Base-by-base conservation (phyloP, 2,329 filamentous ascomycete species). In the Trichoderma sp. region DNA sequence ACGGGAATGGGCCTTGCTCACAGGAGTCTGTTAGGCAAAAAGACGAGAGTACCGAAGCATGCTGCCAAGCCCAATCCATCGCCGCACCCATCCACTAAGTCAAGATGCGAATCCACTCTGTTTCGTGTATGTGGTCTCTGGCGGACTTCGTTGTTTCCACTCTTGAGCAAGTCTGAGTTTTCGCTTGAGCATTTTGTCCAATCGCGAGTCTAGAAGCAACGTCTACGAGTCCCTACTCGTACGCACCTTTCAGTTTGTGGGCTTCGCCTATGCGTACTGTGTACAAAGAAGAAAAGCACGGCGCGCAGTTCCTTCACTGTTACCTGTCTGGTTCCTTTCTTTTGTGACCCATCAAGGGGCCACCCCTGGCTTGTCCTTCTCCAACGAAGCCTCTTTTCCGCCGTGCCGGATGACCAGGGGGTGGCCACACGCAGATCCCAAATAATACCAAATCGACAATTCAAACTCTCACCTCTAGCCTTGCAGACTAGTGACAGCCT, bases 351-450 rank as follows among this genome's bases (percentile, higher is more conserved):
- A 60, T 65, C 43, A 62, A 32, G 36, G 39, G 63, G 11, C 26
- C 56, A 21, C 28, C 70, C 63, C 57, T 62, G 63, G 64, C 70
- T 57, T 62, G 47, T 43, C 34, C 70, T 65, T 71, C 60, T 63
- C 65, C 58, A 69, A 72, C 64, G 21, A 51, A 73, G 69, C 53
- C 66, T 71, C 53, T 64, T 56, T 76, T 74, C 77, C 77, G 78
- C 75, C 63, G 71, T 73, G 72, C 73, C 71, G 76, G 74, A 73
- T 76, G 75, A 75, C 74, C 76, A 75, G 75, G 71, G 73, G 60
- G 73, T 72, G 68, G 34, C 69, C 39, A 43, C 71, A 73, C 71
- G 76, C 73, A 72, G 75, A 78, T 78, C 77, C 74, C 74, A 39
- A 57, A 72, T 71, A 53, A 53, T 53, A 51, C 64, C 56, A 66